These are phyloP conservation scores for Lasiosphaeria ovina DNA, from an alignment of 495 filamentous ascomycete genomes.

Conservation along the genomic window DNA sequence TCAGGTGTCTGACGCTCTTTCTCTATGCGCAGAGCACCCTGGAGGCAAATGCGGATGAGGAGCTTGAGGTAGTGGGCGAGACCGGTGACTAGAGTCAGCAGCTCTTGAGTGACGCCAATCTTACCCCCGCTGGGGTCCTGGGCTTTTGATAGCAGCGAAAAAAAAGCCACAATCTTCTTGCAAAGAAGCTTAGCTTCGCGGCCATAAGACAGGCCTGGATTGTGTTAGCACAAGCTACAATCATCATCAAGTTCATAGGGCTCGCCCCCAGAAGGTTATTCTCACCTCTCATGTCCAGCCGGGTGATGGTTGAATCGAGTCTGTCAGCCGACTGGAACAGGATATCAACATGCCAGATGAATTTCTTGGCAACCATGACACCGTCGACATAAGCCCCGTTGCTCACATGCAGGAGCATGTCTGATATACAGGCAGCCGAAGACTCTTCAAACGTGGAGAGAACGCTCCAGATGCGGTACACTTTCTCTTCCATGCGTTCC, in stretches of 20 bases:
- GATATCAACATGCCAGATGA: conserved; percentile 94
- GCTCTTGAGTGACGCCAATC: conserved; percentile 93
- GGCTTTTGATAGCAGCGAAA: conserved; percentile 86
- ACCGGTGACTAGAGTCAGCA: conserved; percentile 91
- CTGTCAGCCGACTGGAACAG: conserved; percentile 87
- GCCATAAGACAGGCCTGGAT: conserved; percentile 77
- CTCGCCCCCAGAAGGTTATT: conserved; percentile 6
- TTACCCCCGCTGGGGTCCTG: conserved; percentile 85
- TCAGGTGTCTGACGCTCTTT: conserved; percentile 71
- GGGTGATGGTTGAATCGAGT: conserved; percentile 68
- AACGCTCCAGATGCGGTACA: conserved; percentile 97
- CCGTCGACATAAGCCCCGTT: conserved; percentile 96
- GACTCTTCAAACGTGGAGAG: conserved; percentile 96
- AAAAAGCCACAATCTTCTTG: conserved; percentile 99
- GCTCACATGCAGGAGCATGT: conserved; percentile 98
- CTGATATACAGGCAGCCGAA: conserved; percentile 95
- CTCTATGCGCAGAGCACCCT: conserved; percentile 89
- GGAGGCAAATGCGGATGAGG: conserved; percentile 92
- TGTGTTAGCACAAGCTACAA: conserved; percentile 11
- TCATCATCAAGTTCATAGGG: not conserved
- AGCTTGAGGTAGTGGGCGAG: conserved; percentile 98
- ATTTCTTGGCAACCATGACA: conserved; percentile 91
- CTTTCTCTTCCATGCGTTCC: conserved; percentile 94
- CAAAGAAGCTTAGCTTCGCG: conserved; percentile 96
- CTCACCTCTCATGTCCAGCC: conserved; percentile 72